Percentiles rank a stretch among this genome's conserved stretches.
phyloP scores from a whole-genome alignment of 495 filamentous ascomycete species.

The Choiromyces venosus region DNA sequence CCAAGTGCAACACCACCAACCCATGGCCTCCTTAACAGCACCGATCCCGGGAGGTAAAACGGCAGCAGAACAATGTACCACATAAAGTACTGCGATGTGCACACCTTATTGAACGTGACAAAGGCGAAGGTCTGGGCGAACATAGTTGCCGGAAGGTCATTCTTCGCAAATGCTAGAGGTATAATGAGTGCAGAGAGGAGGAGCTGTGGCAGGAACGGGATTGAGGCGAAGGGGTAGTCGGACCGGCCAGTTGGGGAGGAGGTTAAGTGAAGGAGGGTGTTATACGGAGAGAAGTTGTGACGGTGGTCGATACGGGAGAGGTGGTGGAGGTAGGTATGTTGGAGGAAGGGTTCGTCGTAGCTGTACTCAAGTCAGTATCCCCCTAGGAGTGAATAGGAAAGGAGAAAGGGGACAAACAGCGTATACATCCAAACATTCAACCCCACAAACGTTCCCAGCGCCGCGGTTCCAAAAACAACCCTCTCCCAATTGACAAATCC shows the following conservation, averaged over 20 bases:
- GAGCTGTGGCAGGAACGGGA: conserved; percentile 86
- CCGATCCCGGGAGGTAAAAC: conserved; percentile 77
- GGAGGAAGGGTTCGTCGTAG: conserved; percentile 69
- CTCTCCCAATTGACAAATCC: conserved; percentile 59
- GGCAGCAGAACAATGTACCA: conserved; percentile 95
- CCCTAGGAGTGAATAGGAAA: background rate
- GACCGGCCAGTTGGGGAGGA: conserved; percentile 51
- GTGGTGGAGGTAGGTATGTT: conserved; percentile 89
- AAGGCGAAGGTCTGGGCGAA: conserved; percentile 98
- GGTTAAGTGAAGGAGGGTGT: conserved; percentile 78
- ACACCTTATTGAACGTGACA: conserved; percentile 96
- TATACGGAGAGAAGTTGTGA: conserved; percentile 97
- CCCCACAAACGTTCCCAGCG: conserved; percentile 61
- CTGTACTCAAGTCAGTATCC: conserved; percentile 41
- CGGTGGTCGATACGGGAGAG: conserved; percentile 90
- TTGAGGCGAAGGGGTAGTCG: conserved; percentile 58
- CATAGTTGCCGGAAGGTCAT: conserved; percentile 75
- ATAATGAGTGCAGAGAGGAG: conserved; percentile 68
- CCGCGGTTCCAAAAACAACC: conserved; percentile 57
- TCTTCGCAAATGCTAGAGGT: conserved; percentile 74
- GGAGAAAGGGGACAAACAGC: conserved; percentile 50
- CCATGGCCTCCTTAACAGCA: conserved; percentile 54
- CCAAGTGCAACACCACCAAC: conserved; percentile 59
- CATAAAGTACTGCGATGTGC: conserved; percentile 96
- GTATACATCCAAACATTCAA: conserved; percentile 74